Base-by-base conservation (phyloP, 164 flowering plant genomes). In the Chloranthus sessilifolius region DNA sequence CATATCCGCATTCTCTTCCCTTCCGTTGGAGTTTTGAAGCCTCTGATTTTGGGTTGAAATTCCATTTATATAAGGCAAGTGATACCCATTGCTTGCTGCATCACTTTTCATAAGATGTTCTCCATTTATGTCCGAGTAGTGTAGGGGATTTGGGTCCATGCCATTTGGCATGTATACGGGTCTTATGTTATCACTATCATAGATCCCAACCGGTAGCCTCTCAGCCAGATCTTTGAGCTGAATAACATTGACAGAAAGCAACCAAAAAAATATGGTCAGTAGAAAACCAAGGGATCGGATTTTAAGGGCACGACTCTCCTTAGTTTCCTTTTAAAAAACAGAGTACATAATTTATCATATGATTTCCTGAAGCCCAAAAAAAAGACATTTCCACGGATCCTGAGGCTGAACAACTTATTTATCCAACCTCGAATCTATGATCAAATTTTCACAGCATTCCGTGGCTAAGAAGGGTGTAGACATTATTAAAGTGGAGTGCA, bases 151-250 rank as follows among this genome's bases (percentile, higher is more conserved):
- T 40, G 71, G 50, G 45, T 81, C 85, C 48, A 71, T 44, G 30
- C 79, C 83, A 66, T 79, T 81, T 28, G 79, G 73, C 21, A 70
- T 55, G 58, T 60, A 59, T 5, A 66, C 55, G 12, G 65, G 65
- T 43, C 49, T 72, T 55, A 67, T 46, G 55, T 56, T 71, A 50
- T 79, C 74, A 38, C 51, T 37, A 36, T 82, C 82, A 63, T 80
- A 78, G 53, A 54, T 67, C 20, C 76, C 90, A 55, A 80, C 73
- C 15, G 85, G 85, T 41, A 84, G 67, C 56, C 75, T 77, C 67
- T 79, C 92, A 11, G 88, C 88, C 79, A 80, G 64, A 47, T 79
- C 84, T 66, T 78, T 84, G 48, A 84, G 79, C 94, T 83, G 71
- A 29, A 46, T 28, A 40, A 25, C 33, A 54, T 51, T 17, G 10